Evolutionary conservation across 2,329 filamentous ascomycete genomes (phyloP).

Genomic region (Exophiala bonariae): DNA sequence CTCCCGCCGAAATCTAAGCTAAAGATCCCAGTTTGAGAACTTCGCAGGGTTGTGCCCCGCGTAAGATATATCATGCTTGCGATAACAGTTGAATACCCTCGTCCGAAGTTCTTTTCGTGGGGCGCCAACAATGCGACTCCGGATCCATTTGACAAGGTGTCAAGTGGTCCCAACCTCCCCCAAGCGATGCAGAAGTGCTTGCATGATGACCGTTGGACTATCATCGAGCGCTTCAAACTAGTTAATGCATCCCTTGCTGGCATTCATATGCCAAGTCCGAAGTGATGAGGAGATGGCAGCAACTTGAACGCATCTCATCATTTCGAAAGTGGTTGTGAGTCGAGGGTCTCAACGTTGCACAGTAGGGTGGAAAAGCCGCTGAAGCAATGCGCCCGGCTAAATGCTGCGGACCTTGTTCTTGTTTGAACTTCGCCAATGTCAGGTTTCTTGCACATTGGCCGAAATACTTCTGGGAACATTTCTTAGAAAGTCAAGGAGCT

Average conservation of each 20-base stretch:
- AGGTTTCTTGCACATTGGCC: too few relatives aligned
- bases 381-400: slow-evolving; percentile 2
- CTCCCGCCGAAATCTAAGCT: slow-evolving; percentile 4
- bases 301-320: too few relatives aligned
- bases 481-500: too few relatives aligned
- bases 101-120: too few relatives aligned
- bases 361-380: too few relatives aligned
- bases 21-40: background rate
- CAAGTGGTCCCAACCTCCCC: slow-evolving; percentile 7
- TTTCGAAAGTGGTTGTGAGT: too few relatives aligned
- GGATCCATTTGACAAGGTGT: slow-evolving; percentile 2
- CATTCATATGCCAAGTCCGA: too few relatives aligned
- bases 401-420: slow-evolving; percentile 10
- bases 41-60: background rate
- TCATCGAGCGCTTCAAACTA: too few relatives aligned
- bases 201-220: slow-evolving; percentile 4
- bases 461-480: too few relatives aligned
- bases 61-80: slow-evolving; percentile 16
- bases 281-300: too few relatives aligned
- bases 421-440: slow-evolving; percentile 7
- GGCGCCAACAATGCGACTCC: slow-evolving; percentile 2
- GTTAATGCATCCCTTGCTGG: too few relatives aligned
- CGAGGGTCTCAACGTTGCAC: too few relatives aligned
- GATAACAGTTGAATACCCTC: background rate
- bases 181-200: slow-evolving; percentile 9